A percentile compares a stretch with the other conserved stretches of the same genome.
Conservation (phyloP, 768 basidiomycete species). For the Podaxis sp. region DNA sequence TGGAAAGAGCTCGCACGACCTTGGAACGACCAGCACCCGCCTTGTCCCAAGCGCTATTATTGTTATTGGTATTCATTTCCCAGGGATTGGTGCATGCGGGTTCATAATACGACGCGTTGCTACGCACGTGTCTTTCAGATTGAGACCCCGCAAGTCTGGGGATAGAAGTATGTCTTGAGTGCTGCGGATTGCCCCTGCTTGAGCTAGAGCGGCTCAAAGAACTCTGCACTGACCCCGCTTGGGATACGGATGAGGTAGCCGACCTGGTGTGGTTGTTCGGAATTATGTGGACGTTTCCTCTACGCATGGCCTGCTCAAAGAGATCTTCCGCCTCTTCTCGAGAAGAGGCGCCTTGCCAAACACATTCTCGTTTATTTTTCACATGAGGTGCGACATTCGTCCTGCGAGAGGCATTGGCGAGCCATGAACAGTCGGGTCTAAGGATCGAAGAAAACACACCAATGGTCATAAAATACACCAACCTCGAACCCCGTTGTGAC, state of each 20-base stretch:
- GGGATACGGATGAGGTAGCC: background rate
- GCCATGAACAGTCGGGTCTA: background rate
- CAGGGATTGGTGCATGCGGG: background rate
- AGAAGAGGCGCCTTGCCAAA: constrained; percentile 38
- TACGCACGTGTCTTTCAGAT: constrained; percentile 1
- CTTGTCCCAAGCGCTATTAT: background rate
- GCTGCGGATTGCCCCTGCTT: background rate
- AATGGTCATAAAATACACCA: constrained; percentile 7
- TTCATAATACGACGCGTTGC: background rate
- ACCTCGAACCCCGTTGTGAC: background rate
- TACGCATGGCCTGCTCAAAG: constrained; percentile 23
- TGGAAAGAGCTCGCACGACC: background rate
- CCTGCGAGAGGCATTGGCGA: constrained; percentile 27
- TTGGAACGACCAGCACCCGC: background rate
- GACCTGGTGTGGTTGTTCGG: constrained; percentile 2
- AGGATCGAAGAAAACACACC: background rate
- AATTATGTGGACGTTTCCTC: constrained; percentile 27
- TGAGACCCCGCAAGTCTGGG: constrained; percentile 2
- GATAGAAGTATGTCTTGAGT: background rate
- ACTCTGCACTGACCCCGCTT: background rate
- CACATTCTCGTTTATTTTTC: constrained; percentile 34
- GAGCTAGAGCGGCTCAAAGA: background rate
- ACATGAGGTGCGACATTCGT: constrained; percentile 39
- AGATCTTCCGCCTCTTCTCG: constrained; percentile 34
- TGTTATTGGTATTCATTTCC: background rate